Evolutionary conservation across 768 basidiomycete species (phyloP).

Genomic region (Amanita molliuscula): DNA sequence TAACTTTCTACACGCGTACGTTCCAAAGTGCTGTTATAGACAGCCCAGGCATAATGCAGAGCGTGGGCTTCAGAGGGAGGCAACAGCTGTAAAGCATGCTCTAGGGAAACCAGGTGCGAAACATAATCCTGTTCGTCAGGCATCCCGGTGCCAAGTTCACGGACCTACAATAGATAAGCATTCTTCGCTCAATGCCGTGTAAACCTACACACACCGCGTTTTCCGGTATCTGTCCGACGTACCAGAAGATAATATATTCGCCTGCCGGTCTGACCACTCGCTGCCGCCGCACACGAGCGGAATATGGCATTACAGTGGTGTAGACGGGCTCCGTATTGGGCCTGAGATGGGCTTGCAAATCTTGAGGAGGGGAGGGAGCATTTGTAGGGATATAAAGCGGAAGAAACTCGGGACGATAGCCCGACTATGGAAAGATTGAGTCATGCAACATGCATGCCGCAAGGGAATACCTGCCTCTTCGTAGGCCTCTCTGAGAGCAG

Average conservation of each 20-base stretch:
- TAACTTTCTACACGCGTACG: not conserved
- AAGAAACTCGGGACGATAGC: conserved; percentile 35
- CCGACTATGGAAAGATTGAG: conserved; percentile 26
- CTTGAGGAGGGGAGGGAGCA: conserved; percentile 28
- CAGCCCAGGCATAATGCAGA: conserved; percentile 27
- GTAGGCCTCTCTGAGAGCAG: conserved; percentile 55
- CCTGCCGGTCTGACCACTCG: conserved; percentile 19
- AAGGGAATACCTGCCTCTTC: conserved; percentile 40
- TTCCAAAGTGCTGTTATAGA: conserved; percentile 19
- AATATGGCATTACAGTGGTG: conserved; percentile 23
- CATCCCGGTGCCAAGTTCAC: conserved; percentile 44
- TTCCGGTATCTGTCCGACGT: conserved; percentile 38
- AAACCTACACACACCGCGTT: conserved; percentile 35
- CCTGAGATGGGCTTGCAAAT: conserved; percentile 2
- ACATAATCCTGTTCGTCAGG: conserved; percentile 40
- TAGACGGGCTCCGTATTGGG: conserved; percentile 36
- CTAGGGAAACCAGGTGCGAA: conserved; percentile 29
- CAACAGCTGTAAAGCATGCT: conserved; percentile 30
- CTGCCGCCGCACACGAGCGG: conserved; percentile 7
- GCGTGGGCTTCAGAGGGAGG: conserved; percentile 20
- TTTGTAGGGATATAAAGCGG: conserved; percentile 30
- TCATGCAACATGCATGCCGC: not conserved
- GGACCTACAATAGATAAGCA: conserved; percentile 21
- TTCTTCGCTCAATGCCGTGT: not conserved
- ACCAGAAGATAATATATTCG: conserved; percentile 49